Evolutionary conservation across 805 yeast genomes (phyloP).

Genomic region (Ogataea paraovalis): DNA sequence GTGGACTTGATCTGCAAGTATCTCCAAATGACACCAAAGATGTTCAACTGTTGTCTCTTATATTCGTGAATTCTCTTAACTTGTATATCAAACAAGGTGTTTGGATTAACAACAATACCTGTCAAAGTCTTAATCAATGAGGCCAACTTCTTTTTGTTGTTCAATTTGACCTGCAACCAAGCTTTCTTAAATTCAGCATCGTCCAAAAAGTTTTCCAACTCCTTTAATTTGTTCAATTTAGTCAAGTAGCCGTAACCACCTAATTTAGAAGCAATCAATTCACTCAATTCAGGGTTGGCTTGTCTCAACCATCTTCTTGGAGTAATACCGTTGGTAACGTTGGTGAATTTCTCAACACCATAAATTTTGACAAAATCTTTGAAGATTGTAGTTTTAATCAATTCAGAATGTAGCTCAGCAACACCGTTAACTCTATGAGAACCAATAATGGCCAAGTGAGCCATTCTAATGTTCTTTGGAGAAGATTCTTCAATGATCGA

Average conservation of each 20-base stretch:
- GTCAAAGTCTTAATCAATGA: constrained; percentile 60
- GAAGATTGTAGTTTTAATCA: constrained; percentile 84
- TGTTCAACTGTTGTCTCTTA: constrained; percentile 90
- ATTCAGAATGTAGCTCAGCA: constrained; percentile 90
- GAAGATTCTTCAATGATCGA: constrained; percentile 80
- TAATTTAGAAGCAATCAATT: constrained; percentile 66
- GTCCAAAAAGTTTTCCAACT: constrained; percentile 60
- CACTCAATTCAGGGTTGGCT: constrained; percentile 80
- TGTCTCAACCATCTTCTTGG: constrained; percentile 96
- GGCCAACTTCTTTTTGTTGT: constrained; percentile 68
- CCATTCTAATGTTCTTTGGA: constrained; percentile 89
- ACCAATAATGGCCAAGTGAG: constrained; percentile 84
- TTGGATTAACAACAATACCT: constrained; percentile 60
- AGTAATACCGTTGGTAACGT: constrained; percentile 92
- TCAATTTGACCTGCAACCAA: constrained; percentile 70
- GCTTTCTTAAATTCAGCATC: constrained; percentile 61
- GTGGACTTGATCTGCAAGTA: constrained; percentile 72
- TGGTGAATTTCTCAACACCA: constrained; percentile 80
- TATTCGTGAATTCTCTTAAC: constrained; percentile 95
- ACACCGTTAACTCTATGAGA: constrained; percentile 94
- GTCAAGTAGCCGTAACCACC: constrained; percentile 68
- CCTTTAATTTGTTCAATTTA: constrained; percentile 63
- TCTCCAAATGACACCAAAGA: constrained; percentile 83
- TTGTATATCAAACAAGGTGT: constrained; percentile 82
- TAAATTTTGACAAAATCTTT: constrained; percentile 82